Evolutionary conservation across 2,329 filamentous ascomycete species (phyloP).

Genomic region (Calonectria pteridis): DNA sequence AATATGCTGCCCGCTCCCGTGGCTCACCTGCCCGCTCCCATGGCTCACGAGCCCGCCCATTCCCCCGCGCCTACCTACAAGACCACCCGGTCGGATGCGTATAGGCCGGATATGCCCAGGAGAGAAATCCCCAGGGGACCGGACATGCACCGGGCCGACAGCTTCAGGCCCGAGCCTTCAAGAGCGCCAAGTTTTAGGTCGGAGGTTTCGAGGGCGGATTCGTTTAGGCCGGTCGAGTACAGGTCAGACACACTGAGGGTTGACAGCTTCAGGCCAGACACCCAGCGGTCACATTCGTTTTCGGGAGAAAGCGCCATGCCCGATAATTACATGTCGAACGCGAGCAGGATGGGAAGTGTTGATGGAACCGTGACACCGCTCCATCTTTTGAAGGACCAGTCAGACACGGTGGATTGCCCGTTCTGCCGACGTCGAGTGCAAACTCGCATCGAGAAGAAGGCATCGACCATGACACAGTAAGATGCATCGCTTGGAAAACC

Average conservation of each 20-base stretch:
- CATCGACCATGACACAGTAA: conserved; percentile 40
- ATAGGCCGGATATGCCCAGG: not conserved
- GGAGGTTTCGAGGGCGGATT: not conserved
- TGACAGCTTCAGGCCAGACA: not conserved
- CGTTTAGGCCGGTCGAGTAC: not conserved
- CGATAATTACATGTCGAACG: not conserved
- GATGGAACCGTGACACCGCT: conserved; percentile 37
- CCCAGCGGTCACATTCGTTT: not conserved
- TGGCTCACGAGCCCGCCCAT: not conserved
- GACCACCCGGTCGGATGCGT: not conserved
- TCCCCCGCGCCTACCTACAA: not conserved
- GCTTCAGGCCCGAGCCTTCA: not conserved
- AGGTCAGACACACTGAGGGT: not conserved
- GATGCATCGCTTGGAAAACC: not conserved
- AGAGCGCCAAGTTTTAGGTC: not conserved
- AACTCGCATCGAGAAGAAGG: conserved; percentile 37
- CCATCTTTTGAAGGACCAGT: conserved; percentile 35
- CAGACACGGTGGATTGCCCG: conserved; percentile 41
- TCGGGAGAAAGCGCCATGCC: not conserved
- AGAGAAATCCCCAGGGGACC: not conserved
- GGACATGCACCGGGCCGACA: not conserved
- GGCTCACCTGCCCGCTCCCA: not conserved
- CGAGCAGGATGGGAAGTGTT: too few species aligned
- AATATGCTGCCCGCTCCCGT: not conserved
- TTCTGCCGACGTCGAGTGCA: conserved; percentile 37